A percentile compares a stretch with the other conserved stretches of the same genome.
Conservation (phyloP, 306 rosid species). For the Lablab purpureus region DNA sequence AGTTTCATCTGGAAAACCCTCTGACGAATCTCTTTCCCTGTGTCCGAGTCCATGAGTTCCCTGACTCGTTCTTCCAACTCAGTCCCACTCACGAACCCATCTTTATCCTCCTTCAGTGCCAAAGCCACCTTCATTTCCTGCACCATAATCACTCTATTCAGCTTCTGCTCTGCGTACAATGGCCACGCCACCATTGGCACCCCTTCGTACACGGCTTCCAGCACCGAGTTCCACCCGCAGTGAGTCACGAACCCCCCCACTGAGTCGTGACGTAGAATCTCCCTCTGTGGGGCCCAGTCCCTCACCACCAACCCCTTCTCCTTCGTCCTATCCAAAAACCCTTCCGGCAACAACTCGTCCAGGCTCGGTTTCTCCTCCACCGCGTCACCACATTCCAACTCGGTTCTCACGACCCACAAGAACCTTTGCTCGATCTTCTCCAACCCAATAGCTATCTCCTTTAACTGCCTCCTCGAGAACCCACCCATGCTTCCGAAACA, state of each 20-base stretch:
- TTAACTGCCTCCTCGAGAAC: slow-evolving; percentile 51
- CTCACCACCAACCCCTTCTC: slow-evolving; percentile 55
- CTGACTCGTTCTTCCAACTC: slow-evolving; percentile 52
- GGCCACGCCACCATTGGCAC: slow-evolving; percentile 65
- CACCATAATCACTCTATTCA: slow-evolving; percentile 54
- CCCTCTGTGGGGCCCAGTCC: slow-evolving; percentile 69
- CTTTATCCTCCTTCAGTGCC: slow-evolving; percentile 41
- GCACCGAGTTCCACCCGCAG: slow-evolving; percentile 76
- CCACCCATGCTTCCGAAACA: slow-evolving; percentile 71
- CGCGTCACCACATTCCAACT: slow-evolving; percentile 2
- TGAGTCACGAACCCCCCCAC: slow-evolving; percentile 79
- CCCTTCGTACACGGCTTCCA: slow-evolving; percentile 57
- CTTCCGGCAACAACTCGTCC: slow-evolving; percentile 55
- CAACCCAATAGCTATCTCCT: slow-evolving; percentile 63
- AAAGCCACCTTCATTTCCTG: slow-evolving; percentile 61
- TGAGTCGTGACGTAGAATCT: slow-evolving; percentile 57
- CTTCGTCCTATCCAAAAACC: slow-evolving; percentile 58
- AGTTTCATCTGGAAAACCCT: slow-evolving; percentile 33
- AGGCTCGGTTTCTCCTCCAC: slow-evolving; percentile 47
- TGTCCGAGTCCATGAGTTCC: slow-evolving; percentile 42
- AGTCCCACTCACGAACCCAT: slow-evolving; percentile 47
- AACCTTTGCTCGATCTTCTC: slow-evolving; percentile 67
- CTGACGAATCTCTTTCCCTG: slow-evolving; percentile 33
- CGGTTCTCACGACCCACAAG: slow-evolving; percentile 65
- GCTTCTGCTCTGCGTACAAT: slow-evolving; percentile 64